These are phyloP conservation scores for Mycena pura DNA, from an alignment of 768 basidiomycete genomes.

Conservation along the genomic window DNA sequence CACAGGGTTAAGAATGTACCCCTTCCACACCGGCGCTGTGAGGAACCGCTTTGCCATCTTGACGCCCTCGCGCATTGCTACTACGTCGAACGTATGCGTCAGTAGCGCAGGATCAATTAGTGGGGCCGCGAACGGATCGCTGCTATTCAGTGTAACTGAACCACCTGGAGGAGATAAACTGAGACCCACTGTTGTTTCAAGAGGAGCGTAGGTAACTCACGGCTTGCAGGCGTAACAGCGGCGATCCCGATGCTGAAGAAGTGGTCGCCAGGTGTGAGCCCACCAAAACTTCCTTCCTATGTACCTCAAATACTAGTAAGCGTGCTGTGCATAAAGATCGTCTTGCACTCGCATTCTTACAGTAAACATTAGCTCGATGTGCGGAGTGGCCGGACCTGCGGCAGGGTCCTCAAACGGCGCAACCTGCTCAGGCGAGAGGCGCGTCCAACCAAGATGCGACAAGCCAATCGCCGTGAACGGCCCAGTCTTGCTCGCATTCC, in stretches of 20 bases:
- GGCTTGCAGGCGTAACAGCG: slow-evolving; percentile 14
- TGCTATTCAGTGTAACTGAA: slow-evolving; percentile 40
- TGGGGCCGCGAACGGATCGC: slow-evolving; percentile 46
- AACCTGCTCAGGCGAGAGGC: slow-evolving; percentile 37
- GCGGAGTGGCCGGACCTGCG: slow-evolving; percentile 41
- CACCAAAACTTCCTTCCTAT: neutral
- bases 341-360: no score
- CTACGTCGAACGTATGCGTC: slow-evolving; percentile 20
- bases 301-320: neutral
- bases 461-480: slow-evolving; percentile 18
- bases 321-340: neutral
- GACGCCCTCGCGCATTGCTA: slow-evolving; percentile 20
- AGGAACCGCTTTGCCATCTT: slow-evolving; percentile 16
- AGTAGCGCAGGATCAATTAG: slow-evolving; percentile 53
- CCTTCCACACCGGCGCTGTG: slow-evolving; percentile 22
- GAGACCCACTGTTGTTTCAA: neutral
- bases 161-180: slow-evolving; percentile 26
- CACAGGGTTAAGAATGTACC: slow-evolving; percentile 19
- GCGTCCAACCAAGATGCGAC: slow-evolving; percentile 28
- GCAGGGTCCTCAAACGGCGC: slow-evolving; percentile 40
- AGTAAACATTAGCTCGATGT: slow-evolving; percentile 41
- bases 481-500: slow-evolving; percentile 29
- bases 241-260: neutral
- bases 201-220: slow-evolving; percentile 28
- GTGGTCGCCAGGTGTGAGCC: slow-evolving; percentile 11